phyloP scores from a whole-genome alignment of 331 rosid genomes.

The Telfairia occidentalis region DNA sequence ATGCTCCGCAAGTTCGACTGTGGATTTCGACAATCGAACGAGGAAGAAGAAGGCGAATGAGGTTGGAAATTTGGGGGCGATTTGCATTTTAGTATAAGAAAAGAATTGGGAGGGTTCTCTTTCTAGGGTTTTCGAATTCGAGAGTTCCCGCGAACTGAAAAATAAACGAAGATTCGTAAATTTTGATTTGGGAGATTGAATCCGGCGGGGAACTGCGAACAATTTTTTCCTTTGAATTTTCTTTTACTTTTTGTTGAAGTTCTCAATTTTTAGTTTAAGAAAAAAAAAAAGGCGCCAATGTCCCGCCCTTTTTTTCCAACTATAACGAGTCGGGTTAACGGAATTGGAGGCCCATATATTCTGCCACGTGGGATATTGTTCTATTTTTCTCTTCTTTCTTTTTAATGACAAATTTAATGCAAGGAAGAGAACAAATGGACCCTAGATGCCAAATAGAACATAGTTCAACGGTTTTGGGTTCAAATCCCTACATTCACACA shows the following conservation, averaged over 20 bases:
- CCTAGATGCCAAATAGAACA: no score
- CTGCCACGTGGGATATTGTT: background rate
- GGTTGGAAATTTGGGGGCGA: background rate
- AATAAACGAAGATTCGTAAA: background rate
- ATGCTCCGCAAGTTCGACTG: background rate
- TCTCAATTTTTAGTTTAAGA: background rate
- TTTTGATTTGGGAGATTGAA: background rate
- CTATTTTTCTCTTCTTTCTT: background rate
- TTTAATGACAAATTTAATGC: no score
- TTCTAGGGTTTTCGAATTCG: background rate
- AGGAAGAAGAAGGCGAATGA: background rate
- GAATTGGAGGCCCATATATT: background rate
- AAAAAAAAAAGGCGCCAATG: background rate
- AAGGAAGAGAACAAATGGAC: no score
- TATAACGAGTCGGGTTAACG: background rate
- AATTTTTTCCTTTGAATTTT: background rate
- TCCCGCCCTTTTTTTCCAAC: background rate
- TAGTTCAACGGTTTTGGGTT: no score
- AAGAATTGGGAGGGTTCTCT: background rate
- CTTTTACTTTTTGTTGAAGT: background rate
- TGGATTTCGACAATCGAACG: background rate
- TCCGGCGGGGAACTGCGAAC: conserved; percentile 12
- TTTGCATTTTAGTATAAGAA: conserved; percentile 1
- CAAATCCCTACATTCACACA: no score
- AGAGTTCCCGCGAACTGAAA: background rate